Base-by-base conservation (phyloP, 1,284 basidiomycete genomes). In the Boletellus deceptivus region DNA sequence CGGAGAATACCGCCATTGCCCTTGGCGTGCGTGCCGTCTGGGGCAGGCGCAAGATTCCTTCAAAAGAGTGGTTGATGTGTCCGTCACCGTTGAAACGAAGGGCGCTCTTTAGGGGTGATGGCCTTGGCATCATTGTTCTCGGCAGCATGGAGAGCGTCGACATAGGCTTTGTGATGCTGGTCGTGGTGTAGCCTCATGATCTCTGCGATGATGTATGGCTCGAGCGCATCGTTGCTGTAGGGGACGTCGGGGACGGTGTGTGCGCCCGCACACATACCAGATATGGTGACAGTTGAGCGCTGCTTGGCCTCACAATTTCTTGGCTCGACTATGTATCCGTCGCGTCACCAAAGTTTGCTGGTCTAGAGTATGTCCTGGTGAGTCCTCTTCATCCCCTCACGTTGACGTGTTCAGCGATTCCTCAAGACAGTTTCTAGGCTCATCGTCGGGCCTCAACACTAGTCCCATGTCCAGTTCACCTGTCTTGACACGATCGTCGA, bases 11-110 rank as follows among this genome's bases (percentile, higher is more conserved):
- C 86, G 54, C 89, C 84, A 58, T 74, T 62, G 29, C 81, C 80
- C 53, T 75, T 77, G 55, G 69, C 74, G 53, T 75, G 71, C 6
- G 73, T 74, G 38, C 75, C 68, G 24, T 65, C 54, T 2, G 50
- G 56, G 9, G 78, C 67, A 6, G 86, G 84, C 4, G 87, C 80
- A 54, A 93, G 82, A 76, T 93, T 95, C 79, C 88, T 91, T 93
- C 93, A 95, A 78, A 96, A 96, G 59, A 86, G 77, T 95, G 92
- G 75, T 93, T 93, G 75, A 91, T 90, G 70, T 91, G 89, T 7
- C 82, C 82, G 62, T 83, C 83, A 46, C 82, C 82, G 67, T 85
- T 84, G 75, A 84, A 84, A 69, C 84, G 89, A 67, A 90, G 74
- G 46, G 84, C 86, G 83, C 69, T 92, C 87, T 73, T 87, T 87